Base-by-base conservation (phyloP, 202 grass and related monocot genomes). In the Thinopyrum obtusiflorum region DNA sequence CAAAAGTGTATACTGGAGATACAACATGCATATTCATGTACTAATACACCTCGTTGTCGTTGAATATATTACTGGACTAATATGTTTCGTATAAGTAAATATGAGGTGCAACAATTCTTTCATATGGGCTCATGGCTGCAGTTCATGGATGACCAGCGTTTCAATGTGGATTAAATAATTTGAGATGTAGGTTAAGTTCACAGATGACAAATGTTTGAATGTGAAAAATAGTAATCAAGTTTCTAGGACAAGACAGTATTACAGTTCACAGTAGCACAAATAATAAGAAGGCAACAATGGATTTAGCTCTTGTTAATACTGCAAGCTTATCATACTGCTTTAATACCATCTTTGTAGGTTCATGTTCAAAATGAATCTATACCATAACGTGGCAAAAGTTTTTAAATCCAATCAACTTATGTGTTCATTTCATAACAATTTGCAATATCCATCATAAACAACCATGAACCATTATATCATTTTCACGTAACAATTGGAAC, bases 231-330 rank as follows among this genome's bases (percentile, higher is more conserved):
- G 11, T 59, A 84, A 68, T 59, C 4, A 74, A 14, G 28, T 55
- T 65, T 86, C 29, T 40, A 75, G 24, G 3, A 74, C 60, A 23
- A 76, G 18, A 18, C 40, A 31, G 42, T 65, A 49, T 42, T 32
- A 80, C 24, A 75, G 60, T 49, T 57, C 31, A 84, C 24, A 67
- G 44, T 36, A 49, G 67, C 12, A 80, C 33, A 80, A 88, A 42
- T 59, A 60, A 66, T 1, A n/a, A 55, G 27, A 64, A 73, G 17
- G 9, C 47, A 33, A 83, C 35, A 55, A 8, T 73, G 9, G 40
- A 84, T 73, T 6, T 65, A 36, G 9, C 55, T 44, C 44, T 51
- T 4, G 40, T 79, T 49, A 11, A 2, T 44, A 51, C 35, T 44
- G 36, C 27, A 70, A 81, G 61, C 21, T 66, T 74, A 8, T 29